Evolutionary conservation across 1,139 yeast species (phyloP).

Genomic region (Diutina rugosa): DNA sequence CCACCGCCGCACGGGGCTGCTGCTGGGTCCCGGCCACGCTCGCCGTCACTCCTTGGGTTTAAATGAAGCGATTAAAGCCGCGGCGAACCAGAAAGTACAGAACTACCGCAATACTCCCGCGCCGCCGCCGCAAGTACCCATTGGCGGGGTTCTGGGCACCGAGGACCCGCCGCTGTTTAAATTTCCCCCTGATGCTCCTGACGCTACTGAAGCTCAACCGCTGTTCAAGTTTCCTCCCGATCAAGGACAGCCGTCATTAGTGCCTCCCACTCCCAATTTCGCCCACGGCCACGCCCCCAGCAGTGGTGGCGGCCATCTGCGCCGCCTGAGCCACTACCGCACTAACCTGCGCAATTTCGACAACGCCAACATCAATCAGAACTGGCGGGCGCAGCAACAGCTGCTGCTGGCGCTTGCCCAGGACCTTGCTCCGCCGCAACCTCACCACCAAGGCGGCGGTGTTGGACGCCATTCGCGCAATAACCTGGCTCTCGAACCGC

Average conservation of each 20-base stretch:
- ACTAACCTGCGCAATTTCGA: slow-evolving; percentile 49
- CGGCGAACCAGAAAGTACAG: slow-evolving; percentile 67
- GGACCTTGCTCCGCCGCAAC: neutral
- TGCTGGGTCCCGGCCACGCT: slow-evolving; percentile 47
- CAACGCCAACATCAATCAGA: slow-evolving; percentile 34
- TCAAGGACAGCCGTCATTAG: neutral
- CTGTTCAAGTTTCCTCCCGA: slow-evolving; percentile 27
- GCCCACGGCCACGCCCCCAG: slow-evolving; percentile 18
- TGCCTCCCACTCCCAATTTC: slow-evolving; percentile 21
- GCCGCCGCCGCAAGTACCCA: neutral
- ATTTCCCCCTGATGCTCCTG: slow-evolving; percentile 23
- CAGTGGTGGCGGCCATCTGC: slow-evolving; percentile 20
- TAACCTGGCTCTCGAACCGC: slow-evolving; percentile 31
- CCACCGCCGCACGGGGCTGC: slow-evolving; percentile 28
- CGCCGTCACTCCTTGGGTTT: slow-evolving; percentile 90
- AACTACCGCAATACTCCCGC: slow-evolving; percentile 1
- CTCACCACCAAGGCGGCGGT: neutral
- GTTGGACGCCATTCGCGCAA: slow-evolving; percentile 2
- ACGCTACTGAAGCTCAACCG: slow-evolving; percentile 6
- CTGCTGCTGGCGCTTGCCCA: slow-evolving; percentile 7
- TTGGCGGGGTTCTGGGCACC: neutral
- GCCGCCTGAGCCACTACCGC: slow-evolving; percentile 37
- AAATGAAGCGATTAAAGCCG: slow-evolving; percentile 94
- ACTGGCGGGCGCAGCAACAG: slow-evolving; percentile 47
- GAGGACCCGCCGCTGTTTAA: slow-evolving; percentile 12